phyloP scores from a whole-genome alignment of 108 stramenopile genomes.

The Nannochloropsis gaditana region DNA sequence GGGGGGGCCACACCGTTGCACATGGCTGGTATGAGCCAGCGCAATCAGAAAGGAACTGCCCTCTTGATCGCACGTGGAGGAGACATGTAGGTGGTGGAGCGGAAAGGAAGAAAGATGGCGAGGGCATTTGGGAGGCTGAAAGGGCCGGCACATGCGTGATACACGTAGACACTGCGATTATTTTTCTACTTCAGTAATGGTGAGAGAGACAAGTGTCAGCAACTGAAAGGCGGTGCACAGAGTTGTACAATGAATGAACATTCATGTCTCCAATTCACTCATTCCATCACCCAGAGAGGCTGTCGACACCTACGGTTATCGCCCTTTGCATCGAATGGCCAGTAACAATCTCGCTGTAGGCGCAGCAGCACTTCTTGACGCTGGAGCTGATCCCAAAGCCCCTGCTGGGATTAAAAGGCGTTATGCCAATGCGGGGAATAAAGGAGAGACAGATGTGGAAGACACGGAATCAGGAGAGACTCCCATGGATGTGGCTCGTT shows the following conservation, averaged over 20 bases:
- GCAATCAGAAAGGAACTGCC: conserved; percentile 46
- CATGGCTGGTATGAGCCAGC: conserved; percentile 67
- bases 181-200: no score
- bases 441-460: neutral
- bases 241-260: neutral
- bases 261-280: neutral
- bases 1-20: conserved; percentile 74
- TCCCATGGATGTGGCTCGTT: neutral
- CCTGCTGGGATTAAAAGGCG: neutral
- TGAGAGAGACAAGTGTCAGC: no score
- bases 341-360: conserved; percentile 69
- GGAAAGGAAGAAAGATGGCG: neutral
- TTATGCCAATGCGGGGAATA: no score
- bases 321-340: conserved; percentile 74
- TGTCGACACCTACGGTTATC: conserved; percentile 72
- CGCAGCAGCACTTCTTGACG: conserved; percentile 52
- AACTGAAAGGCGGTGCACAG: neutral
- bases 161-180: no score
- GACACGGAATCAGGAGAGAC: neutral
- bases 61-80: conserved; percentile 61
- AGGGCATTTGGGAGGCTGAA: no score
- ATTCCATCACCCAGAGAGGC: neutral
- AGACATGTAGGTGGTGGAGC: conserved; percentile 48
- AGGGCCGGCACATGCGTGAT: no score
- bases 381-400: conserved; percentile 30